phyloP scores from a whole-genome alignment of 805 yeast species.

The Ogataea wickerhamii region DNA sequence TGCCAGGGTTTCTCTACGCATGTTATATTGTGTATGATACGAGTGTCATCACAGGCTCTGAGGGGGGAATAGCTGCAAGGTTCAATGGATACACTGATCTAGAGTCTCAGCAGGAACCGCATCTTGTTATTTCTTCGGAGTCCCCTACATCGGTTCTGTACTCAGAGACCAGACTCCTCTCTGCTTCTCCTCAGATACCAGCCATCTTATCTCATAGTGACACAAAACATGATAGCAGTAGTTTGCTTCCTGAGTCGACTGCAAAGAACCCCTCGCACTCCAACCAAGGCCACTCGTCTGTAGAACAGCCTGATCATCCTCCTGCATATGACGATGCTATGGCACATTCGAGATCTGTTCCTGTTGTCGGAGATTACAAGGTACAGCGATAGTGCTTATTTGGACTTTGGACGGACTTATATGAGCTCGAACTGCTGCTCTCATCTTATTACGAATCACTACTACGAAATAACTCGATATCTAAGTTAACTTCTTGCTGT shows the following conservation, averaged over 20 bases:
- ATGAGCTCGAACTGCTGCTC: background rate
- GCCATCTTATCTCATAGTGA: too few relatives aligned
- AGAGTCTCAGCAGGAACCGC: background rate
- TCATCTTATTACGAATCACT: too few relatives aligned
- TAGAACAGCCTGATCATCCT: constrained; percentile 7
- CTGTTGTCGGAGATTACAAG: constrained; percentile 23
- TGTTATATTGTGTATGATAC: constrained; percentile 41
- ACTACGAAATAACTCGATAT: too few relatives aligned
- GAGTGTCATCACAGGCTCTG: constrained; percentile 24
- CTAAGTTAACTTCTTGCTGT: too few relatives aligned
- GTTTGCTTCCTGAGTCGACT: too few relatives aligned
- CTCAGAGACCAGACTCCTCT: constrained; percentile 1
- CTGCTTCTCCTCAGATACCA: constrained; percentile 8
- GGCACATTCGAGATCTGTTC: constrained; percentile 6
- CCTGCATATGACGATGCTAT: constrained; percentile 23
- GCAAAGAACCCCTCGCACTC: background rate
- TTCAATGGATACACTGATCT: background rate
- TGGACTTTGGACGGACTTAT: background rate
- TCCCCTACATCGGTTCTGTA: too few relatives aligned
- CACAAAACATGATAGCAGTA: too few relatives aligned
- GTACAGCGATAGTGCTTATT: constrained; percentile 15
- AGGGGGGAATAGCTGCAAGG: constrained; percentile 16
- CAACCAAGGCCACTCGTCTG: background rate
- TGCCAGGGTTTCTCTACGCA: constrained; percentile 50
- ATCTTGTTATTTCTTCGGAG: too few relatives aligned